phyloP scores from a whole-genome alignment of 768 basidiomycete species.

The Mycena vulgaris region DNA sequence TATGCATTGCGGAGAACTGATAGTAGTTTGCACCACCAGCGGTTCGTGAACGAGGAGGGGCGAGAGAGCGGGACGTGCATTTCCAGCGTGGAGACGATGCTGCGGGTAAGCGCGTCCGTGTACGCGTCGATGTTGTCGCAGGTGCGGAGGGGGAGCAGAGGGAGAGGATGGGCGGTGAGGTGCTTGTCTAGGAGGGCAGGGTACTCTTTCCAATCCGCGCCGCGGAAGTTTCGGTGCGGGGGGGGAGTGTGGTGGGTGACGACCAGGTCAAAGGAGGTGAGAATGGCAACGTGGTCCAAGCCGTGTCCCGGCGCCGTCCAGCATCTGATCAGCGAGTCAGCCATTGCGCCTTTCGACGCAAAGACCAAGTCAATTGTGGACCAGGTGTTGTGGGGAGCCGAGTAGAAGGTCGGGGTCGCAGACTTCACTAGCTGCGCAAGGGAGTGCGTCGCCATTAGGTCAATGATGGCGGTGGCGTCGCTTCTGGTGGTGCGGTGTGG shows the following conservation, averaged over 20 bases:
- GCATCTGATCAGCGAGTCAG: constrained; percentile 8
- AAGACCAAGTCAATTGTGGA: background rate
- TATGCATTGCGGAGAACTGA: background rate
- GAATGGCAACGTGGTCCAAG: background rate
- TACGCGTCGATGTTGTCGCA: background rate
- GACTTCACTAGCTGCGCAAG: background rate
- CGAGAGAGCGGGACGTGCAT: background rate
- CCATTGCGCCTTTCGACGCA: background rate
- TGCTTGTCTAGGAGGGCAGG: background rate
- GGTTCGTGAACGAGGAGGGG: background rate
- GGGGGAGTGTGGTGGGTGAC: background rate
- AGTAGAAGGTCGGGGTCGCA: background rate
- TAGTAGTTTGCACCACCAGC: constrained; percentile 1
- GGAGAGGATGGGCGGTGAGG: background rate
- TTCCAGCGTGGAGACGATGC: background rate
- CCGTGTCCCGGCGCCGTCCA: background rate
- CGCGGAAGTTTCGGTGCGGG: constrained; percentile 5
- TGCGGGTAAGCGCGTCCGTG: background rate
- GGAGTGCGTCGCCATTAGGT: background rate
- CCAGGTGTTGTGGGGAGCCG: background rate
- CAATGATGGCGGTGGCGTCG: background rate
- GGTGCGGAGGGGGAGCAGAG: background rate
- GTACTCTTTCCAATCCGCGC: background rate
- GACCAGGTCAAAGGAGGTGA: background rate
- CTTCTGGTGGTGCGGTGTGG: background rate